These are phyloP conservation scores for Leccinum incarnatum DNA, from an alignment of 768 basidiomycete species.

Conservation along the genomic window DNA sequence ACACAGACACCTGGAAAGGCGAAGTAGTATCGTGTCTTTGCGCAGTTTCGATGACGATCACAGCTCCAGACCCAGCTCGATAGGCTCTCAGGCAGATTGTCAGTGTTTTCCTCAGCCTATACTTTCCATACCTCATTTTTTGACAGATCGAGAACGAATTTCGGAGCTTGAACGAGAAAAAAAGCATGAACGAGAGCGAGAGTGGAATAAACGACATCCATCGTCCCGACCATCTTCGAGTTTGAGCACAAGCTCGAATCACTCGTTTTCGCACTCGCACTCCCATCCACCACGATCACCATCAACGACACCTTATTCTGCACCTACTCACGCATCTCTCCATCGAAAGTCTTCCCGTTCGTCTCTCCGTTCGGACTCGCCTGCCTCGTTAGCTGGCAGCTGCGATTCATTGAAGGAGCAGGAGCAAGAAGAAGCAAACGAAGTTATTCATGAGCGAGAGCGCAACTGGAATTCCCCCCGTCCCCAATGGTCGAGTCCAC, in stretches of 20 bases:
- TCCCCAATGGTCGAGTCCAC: constrained; percentile 47
- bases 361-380: constrained; percentile 41
- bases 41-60: constrained; percentile 40
- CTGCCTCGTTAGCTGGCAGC: constrained; percentile 37
- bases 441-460: constrained; percentile 51
- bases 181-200: constrained; percentile 48
- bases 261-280: constrained; percentile 35
- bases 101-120: constrained; percentile 22
- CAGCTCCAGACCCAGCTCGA: constrained; percentile 44
- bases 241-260: constrained; percentile 36
- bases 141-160: constrained; percentile 44
- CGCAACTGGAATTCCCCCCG: constrained; percentile 71
- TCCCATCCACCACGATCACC: constrained; percentile 40
- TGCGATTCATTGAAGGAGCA: constrained; percentile 34
- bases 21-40: constrained; percentile 41
- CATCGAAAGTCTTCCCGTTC: constrained; percentile 35
- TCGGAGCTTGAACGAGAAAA: constrained; percentile 43
- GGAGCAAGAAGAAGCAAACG: constrained; percentile 31
- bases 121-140: not conserved
- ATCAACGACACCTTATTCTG: constrained; percentile 36
- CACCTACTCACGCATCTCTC: constrained; percentile 31
- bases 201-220: constrained; percentile 51
- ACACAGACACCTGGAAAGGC: constrained; percentile 20
- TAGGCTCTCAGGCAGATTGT: constrained; percentile 54
- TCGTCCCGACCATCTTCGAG: constrained; percentile 44